Conservation (phyloP, 2,329 filamentous ascomycete genomes). For the Myriosclerotinia scirpicola region DNA sequence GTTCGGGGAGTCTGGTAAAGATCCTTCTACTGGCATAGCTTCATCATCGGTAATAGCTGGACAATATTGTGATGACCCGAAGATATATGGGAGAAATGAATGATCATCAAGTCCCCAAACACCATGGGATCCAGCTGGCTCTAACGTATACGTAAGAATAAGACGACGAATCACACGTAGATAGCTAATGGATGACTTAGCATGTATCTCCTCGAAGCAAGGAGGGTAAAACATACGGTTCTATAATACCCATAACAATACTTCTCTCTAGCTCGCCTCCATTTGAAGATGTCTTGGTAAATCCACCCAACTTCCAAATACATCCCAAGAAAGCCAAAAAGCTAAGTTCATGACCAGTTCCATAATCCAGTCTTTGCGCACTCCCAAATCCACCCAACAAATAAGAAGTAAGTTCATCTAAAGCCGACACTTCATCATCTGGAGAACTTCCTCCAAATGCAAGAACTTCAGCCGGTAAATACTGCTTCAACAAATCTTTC, state of each 20-base stretch:
- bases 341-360: slow-evolving; percentile 92
- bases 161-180: slow-evolving; percentile 76
- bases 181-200: slow-evolving; percentile 55
- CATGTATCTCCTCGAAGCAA: not conserved
- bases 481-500: slow-evolving; percentile 55
- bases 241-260: slow-evolving; percentile 78
- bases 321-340: slow-evolving; percentile 89
- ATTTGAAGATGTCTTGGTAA: slow-evolving; percentile 53
- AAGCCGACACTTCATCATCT: slow-evolving; percentile 46
- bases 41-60: slow-evolving; percentile 67
- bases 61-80: slow-evolving; percentile 87
- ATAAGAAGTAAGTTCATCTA: slow-evolving; percentile 73
- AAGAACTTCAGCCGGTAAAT: slow-evolving; percentile 51
- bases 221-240: slow-evolving; percentile 62
- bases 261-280: slow-evolving; percentile 66
- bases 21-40: slow-evolving; percentile 75
- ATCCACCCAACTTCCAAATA: slow-evolving; percentile 86
- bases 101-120: slow-evolving; percentile 99
- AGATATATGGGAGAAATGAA: slow-evolving; percentile 89
- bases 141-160: slow-evolving; percentile 87
- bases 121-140: slow-evolving; percentile 93
- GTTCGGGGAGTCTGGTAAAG: slow-evolving; percentile 67
- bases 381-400: slow-evolving; percentile 86
- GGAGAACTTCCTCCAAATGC: slow-evolving; percentile 28
- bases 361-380: slow-evolving; percentile 86